Evolutionary conservation across 2,329 filamentous ascomycete genomes (phyloP), one percentile per base, ranked within the genome.

Genomic region (Venturia nashicola): DNA sequence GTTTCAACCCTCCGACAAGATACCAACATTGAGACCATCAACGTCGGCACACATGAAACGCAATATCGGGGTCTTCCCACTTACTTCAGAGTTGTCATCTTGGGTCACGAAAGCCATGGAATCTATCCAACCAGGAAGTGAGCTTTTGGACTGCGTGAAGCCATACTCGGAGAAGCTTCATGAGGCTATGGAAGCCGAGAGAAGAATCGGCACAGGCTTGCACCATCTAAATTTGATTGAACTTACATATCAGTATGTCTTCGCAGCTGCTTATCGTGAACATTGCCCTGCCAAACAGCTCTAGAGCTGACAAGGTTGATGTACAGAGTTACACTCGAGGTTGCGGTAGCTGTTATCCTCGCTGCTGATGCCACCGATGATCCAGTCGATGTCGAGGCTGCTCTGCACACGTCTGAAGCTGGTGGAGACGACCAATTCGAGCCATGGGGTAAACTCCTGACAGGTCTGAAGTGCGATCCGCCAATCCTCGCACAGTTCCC

Each of bases 221-320:
- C 61, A 63, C 54, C 46, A 63, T 55, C 23, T 63, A 23, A 40
- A 63, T 55, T 34, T 55, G 34, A 23, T 63, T 42, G 61, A 63
- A 27, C 34, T 63, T 16, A 18, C 42, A 43, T 43, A 43, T 43
- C 36, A 43, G 42, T 43, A 43, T 16, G 42, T 43, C 14, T 43
- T 43, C 14, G 42, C 42, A 11, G 7, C 5, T 43, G 14, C 12
- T 18, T 43, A 11, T 43, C 9, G 14, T 18, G 42, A 11, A 2
- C 16, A 43, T 18, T 43, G 42, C 42, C 2, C 12, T 43, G 14
- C 9, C 42, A 14, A 18, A 39, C 36, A 12, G 36, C 42, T 16
- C 12, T 18, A 16, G 5, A 43, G 42, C 42, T 43, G 42, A 43
- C 14, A 43, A 14, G 14, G 14, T 5, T 14, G 57, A 12, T 60